Conservation (phyloP, 352 stramenopile genomes). For the Phytophthora nicotianae region DNA sequence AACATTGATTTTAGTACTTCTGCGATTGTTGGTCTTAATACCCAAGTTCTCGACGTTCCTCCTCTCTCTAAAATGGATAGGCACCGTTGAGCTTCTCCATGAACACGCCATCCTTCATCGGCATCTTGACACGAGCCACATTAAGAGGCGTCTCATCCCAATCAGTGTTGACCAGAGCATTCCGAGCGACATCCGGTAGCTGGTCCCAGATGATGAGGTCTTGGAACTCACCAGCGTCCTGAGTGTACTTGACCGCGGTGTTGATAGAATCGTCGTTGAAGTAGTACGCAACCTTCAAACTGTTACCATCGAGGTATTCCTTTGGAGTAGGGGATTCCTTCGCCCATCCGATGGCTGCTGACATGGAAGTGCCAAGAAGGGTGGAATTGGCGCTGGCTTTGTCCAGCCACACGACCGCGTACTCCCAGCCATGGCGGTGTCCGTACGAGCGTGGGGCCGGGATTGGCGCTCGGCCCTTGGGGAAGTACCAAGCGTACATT, state of each 20-base stretch:
- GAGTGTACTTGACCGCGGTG: constrained; percentile 24
- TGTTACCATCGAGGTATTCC: constrained; percentile 25
- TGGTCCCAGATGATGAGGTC: constrained; percentile 32
- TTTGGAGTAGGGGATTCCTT: constrained; percentile 24
- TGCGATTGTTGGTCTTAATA: too few species aligned
- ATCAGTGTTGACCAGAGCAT: constrained; percentile 30
- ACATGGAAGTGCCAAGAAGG: constrained; percentile 20
- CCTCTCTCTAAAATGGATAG: constrained; percentile 17
- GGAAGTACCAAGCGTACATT: constrained; percentile 19
- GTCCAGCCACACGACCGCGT: constrained; percentile 46
- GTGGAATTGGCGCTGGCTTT: constrained; percentile 20
- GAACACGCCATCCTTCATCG: constrained; percentile 41
- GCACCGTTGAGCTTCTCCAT: constrained; percentile 23
- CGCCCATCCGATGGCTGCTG: constrained; percentile 28
- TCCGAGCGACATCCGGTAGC: constrained; percentile 22
- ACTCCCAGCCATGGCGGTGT: constrained; percentile 50
- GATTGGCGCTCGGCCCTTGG: constrained; percentile 33
- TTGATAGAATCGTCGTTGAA: constrained; percentile 26
- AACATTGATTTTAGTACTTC: too few species aligned
- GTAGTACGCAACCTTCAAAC: constrained; percentile 36
- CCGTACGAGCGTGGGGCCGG: constrained; percentile 17
- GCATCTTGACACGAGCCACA: constrained; percentile 30
- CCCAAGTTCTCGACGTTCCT: too few species aligned
- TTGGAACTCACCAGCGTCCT: constrained; percentile 19
- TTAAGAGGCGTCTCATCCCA: constrained; percentile 23